These are phyloP conservation scores for Diaporthe longicolla DNA, from an alignment of 2,329 filamentous ascomycete genomes.

Conservation along the genomic window DNA sequence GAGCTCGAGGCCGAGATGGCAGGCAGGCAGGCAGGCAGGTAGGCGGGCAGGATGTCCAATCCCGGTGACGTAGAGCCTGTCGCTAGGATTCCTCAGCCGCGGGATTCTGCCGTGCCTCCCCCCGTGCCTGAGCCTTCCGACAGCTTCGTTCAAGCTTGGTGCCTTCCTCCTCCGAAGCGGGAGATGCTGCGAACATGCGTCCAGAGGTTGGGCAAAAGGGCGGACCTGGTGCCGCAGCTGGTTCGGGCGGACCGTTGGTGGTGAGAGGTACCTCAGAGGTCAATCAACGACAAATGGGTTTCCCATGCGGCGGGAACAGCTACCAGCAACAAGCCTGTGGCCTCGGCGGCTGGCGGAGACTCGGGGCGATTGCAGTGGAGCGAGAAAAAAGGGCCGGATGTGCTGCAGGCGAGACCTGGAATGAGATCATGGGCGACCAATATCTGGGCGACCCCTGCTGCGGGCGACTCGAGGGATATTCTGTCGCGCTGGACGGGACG, in stretches of 20 bases:
- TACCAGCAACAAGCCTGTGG: slow-evolving; percentile 42
- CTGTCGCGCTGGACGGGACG: slow-evolving; percentile 15
- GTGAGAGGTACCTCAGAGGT: slow-evolving; percentile 33
- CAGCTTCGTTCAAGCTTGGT: neutral
- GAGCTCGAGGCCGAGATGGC: slow-evolving; percentile 30
- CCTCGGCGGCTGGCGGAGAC: slow-evolving; percentile 39
- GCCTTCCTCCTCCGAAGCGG: slow-evolving; percentile 15
- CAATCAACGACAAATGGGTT: slow-evolving; percentile 8
- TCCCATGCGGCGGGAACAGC: slow-evolving; percentile 13
- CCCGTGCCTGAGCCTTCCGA: neutral
- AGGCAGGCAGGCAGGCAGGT: too few species aligned
- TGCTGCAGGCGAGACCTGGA: slow-evolving; percentile 38
- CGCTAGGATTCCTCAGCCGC: slow-evolving; percentile 25
- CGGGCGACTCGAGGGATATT: slow-evolving; percentile 17
- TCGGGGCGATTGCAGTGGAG: slow-evolving; percentile 40
- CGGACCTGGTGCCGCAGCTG: slow-evolving; percentile 12
- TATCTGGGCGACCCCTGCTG: slow-evolving; percentile 38
- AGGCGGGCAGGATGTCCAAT: slow-evolving; percentile 25
- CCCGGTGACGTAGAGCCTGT: slow-evolving; percentile 30
- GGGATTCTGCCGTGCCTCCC: slow-evolving; percentile 17
- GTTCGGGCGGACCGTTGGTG: slow-evolving; percentile 8
- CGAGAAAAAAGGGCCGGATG: slow-evolving; percentile 43
- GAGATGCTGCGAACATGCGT: neutral
- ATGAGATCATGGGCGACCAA: slow-evolving; percentile 42
- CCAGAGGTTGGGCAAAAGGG: too few species aligned